These are phyloP conservation scores for Heliophila coronopifolia DNA, from an alignment of 441 rosid species.

Conservation along the genomic window DNA sequence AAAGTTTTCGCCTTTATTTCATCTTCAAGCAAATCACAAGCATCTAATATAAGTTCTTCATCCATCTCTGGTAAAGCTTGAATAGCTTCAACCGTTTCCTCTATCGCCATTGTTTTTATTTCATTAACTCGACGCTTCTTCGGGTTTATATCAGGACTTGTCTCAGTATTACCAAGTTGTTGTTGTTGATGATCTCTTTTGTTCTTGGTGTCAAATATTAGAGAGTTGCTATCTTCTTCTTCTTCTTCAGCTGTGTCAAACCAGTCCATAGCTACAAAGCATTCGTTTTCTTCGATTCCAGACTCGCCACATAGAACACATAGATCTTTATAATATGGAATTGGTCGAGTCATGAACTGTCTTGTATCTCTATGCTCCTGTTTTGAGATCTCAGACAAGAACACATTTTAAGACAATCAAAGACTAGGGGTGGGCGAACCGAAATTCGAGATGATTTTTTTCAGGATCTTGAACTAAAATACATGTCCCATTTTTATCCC, in stretches of 20 bases:
- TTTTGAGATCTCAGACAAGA: constrained; percentile 13
- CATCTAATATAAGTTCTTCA: constrained; percentile 74
- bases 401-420: neutral
- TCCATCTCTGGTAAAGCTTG: constrained; percentile 69
- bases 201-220: constrained; percentile 29
- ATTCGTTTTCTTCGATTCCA: constrained; percentile 39
- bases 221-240: constrained; percentile 36
- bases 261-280: constrained; percentile 44
- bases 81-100: constrained; percentile 49
- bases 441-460: too few species aligned
- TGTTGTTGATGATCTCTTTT: constrained; percentile 45
- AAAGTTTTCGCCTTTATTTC: constrained; percentile 76
- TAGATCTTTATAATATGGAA: constrained; percentile 72
- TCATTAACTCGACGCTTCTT: constrained; percentile 43
- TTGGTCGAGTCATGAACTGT: constrained; percentile 79
- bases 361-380: constrained; percentile 65
- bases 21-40: constrained; percentile 80
- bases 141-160: constrained; percentile 21
- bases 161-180: constrained; percentile 31
- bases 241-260: constrained; percentile 44
- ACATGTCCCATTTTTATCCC: too few species aligned
- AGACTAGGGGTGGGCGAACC: too few species aligned
- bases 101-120: constrained; percentile 37
- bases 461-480: too few species aligned
- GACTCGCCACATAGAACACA: constrained; percentile 52